Evolutionary conservation across 257 asterid species (phyloP).

Genomic region (Nicotiana paniculata): DNA sequence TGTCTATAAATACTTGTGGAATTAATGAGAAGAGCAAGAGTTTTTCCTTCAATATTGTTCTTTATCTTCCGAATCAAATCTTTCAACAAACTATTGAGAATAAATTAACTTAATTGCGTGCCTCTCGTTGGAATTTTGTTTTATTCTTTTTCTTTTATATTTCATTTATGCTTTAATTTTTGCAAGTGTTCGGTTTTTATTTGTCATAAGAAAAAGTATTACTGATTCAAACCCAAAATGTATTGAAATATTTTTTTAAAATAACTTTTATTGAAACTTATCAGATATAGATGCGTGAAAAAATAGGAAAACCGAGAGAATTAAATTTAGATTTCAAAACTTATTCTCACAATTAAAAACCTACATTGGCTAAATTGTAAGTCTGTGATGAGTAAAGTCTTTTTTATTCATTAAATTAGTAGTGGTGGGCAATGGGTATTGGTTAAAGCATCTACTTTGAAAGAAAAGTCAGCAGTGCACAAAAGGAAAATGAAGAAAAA

Average conservation of each 20-base stretch:
- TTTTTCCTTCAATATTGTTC: no score
- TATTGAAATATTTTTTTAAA: background rate
- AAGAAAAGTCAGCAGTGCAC: background rate
- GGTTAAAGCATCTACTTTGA: slow-evolving; percentile 4
- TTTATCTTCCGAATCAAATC: no score
- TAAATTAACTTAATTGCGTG: background rate
- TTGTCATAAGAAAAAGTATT: background rate
- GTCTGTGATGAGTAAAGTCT: background rate
- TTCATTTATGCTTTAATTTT: background rate
- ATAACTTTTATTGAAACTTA: background rate
- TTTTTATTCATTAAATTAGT: background rate
- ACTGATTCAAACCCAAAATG: background rate
- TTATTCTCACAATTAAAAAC: no score
- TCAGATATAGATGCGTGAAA: background rate
- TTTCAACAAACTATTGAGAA: background rate
- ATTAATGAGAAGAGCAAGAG: no score
- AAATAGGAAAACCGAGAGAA: background rate
- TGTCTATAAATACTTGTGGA: no score
- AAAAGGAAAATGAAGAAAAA: background rate
- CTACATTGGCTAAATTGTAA: no score
- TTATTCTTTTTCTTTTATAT: background rate
- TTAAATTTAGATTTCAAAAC: background rate
- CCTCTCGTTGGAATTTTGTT: background rate
- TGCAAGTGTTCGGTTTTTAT: background rate
- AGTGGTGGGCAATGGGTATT: background rate